Base-by-base conservation (phyloP, 2,329 filamentous ascomycete species). In the Fusarium mangiferae region DNA sequence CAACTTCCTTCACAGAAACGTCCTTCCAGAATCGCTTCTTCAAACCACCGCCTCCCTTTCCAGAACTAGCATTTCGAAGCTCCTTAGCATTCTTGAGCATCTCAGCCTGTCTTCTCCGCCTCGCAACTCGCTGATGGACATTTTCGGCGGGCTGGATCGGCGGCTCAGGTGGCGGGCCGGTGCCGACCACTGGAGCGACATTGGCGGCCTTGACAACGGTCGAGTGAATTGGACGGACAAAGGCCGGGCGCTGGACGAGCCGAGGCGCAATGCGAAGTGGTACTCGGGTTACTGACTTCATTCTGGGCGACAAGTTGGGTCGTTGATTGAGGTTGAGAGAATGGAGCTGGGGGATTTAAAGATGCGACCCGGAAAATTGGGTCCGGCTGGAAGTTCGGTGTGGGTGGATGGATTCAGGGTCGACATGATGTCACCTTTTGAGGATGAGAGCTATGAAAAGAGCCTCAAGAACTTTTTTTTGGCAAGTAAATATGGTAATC, bases 1-100 rank as follows among this genome's bases (percentile, higher is more conserved):
- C 85, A 15, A 88, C 87, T 79, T 93, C 90, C 74, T 88, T 86
- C 42, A 98, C 91, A 69, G 87, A 82, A 4, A 96, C 94, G 80
- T 96, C 89, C 82, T 93, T 94, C 96, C 96, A 98, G 85, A 98
- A 98, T 60, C 95, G 89, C 85, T 91, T 93, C 78, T 91, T 86
- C 65, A 89, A 79, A 41, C 81, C 84, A 28, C 82, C 84, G 5
- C 86, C 85, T 72, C 87, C 74, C 68, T 82, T 84, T 39, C 77
- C 79, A 39, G 77, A 76, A 24, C 74, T 78, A 1, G 79, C 77
- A 44, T 54, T 83, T 38, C 87, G 84, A 35, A 88, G 79, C 67
- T 87, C 85, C 75, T 85, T 85, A 11, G 87, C 88, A 57, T 82
- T 82, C 80, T 87, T 86, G 59, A 90, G 83, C 74, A 90, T 79